Base-by-base conservation (phyloP, 208 protist genomes). In the Leishmania guyanensis region DNA sequence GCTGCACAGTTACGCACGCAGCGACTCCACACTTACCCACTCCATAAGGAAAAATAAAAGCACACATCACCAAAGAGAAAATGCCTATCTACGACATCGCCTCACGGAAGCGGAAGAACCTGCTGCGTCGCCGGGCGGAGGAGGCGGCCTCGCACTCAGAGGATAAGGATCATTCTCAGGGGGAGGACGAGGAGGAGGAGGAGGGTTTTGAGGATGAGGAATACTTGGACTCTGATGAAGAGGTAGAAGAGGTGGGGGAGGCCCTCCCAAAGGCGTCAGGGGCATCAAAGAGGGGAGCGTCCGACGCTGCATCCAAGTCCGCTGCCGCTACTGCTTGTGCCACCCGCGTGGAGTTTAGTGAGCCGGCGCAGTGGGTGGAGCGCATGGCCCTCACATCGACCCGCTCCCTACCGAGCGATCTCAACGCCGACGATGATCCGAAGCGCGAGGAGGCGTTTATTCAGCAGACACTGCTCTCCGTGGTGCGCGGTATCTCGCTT, bases 401-500 rank as follows among this genome's bases (percentile, higher is more conserved):
- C n/a, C 87, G 89, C 69, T 82, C 90, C 3, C 89, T 98, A n/a
- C 94, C 93, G 0, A 78, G 78, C 26, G 94, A 96, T 81, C 88
- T 97, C 33, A 90, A 94, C 78, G 89, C 93, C 53, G 93, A 98
- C 76, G 95, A 98, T 80, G 95, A 98, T 71, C 94, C 93, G 43
- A 96, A 95, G 90, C 90, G 95, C 20, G 94, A 98, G 89, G 94
- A 98, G 88, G 93, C 92, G n/a, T 98, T 98, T 79, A 95, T 97
- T 48, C 93, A 98, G 80, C 96, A 98, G 82, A 92, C 96, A 46
- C 84, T 98, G 16, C 88, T 95, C 48, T 96, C 94, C 51, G 95
- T 96, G 9, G 70, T 86, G 46, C 90, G 88, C 48, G 96, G 93
- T 43, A 79, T 97, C 17, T 81, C 92, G 36, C 78, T 97, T 70